phyloP scores from a whole-genome alignment of 164 flowering plant species.

The Dillenia turbinata region DNA sequence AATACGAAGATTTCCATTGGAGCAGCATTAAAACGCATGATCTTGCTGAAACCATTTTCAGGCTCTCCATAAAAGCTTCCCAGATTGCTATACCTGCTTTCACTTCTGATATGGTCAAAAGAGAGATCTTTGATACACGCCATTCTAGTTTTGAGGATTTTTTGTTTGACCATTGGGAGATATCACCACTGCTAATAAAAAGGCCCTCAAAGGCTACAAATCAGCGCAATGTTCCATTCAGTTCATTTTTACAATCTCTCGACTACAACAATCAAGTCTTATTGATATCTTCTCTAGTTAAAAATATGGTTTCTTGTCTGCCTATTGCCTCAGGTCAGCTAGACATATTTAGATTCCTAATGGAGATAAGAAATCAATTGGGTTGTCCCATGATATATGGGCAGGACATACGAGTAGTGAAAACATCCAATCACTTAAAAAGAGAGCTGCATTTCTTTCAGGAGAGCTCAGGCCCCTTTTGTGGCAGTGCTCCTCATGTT shows the following conservation, averaged over 20 bases:
- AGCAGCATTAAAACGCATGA: constrained; percentile 25
- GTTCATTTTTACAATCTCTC: constrained; percentile 24
- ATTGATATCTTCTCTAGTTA: constrained; percentile 36
- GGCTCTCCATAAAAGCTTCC: constrained; percentile 42
- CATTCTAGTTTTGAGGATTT: constrained; percentile 37
- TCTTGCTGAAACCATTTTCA: constrained; percentile 63
- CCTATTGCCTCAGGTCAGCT: constrained; percentile 69
- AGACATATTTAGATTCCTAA: constrained; percentile 44
- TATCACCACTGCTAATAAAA: constrained; percentile 39
- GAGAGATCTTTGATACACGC: constrained; percentile 32
- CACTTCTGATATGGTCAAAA: constrained; percentile 19
- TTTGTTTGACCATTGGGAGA: constrained; percentile 52
- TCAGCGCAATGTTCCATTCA: constrained; percentile 25
- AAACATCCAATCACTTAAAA: constrained; percentile 23
- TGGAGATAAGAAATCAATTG: constrained; percentile 41
- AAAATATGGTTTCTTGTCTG: constrained; percentile 50
- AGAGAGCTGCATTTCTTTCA: constrained; percentile 49
- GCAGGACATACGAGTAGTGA: constrained; percentile 66
- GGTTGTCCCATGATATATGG: constrained; percentile 51
- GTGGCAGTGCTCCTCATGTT: constrained; percentile 12
- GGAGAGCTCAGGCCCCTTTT: constrained; percentile 10
- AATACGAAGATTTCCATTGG: constrained; percentile 4
- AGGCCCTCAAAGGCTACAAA: constrained; percentile 9
- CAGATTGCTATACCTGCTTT: constrained; percentile 6
- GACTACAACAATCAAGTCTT: constrained; percentile 15